Evolutionary conservation across 2,329 filamentous ascomycete genomes (phyloP), one percentile per base, ranked within the genome.

Genomic region (Diplocarpon rosae): DNA sequence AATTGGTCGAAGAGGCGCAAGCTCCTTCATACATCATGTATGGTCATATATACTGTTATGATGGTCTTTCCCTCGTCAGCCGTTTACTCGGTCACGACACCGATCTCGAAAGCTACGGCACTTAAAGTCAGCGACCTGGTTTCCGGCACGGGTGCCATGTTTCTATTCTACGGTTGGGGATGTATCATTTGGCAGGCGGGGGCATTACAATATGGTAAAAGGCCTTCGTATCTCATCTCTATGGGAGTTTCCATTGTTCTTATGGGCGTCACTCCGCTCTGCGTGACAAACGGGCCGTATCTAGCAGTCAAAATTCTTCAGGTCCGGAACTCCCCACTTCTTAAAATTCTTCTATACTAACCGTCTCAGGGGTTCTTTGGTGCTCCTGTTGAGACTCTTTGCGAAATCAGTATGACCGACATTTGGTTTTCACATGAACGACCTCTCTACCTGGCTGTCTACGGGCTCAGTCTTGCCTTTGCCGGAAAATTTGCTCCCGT

Each of bases 141-240:
- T 43, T 63, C 66, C 46, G 70, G 71, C 4, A 72, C 66, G 5
- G 71, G 71, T 1, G 64, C 68, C 31, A 70, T 71, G 69, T 72
- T 73, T 47, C 53, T 73, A 24, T 62, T 69, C 12, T 65, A 72
- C 17, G 70, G 71, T 2, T 73, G 69, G 69, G 69, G 69, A 0
- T 66, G 67, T 44, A 58, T 75, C 2, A 57, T 75, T 35, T 73
- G 69, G 69, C 71, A 75, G 52, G 70, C 72, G 1, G 55, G 75
- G 20, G 71, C 72, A 0, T 56, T 73, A 11, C 67, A 68, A 37
- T 72, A 69, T 45, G 71, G 72, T 14, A 71, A 71, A 44, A 63
- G 71, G 5, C 62, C 65, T 1, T 65, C 69, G 1, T 74, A 72
- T 43, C 55, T 73, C 2, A 53, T 69, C 29, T 67, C 65, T 1